Base-by-base conservation (phyloP, 495 filamentous ascomycete genomes). In the Talaromyces trachyspermus region DNA sequence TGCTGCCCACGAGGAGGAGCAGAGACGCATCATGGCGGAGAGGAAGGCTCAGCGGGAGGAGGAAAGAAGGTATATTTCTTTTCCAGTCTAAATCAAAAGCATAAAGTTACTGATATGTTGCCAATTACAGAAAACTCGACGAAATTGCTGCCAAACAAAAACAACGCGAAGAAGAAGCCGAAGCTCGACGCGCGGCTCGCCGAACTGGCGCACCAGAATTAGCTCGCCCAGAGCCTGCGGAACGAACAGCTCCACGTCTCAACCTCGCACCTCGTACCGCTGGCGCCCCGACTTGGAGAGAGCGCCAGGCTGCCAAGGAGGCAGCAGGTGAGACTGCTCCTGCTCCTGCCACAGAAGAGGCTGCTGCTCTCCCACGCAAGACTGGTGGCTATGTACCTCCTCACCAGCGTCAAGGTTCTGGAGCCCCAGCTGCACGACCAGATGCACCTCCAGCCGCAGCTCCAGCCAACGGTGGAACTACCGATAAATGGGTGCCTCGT, bases 31-130 rank as follows among this genome's bases (percentile, higher is more conserved):
- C 47, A 52, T 89, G 63, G 77, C 77, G 52, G 84, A 85, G 57
- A 72, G 84, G 61, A 94, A 91, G 75, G 80, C 79, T 38, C 80
- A 83, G 70, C 79, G 82, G 58, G 91, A 94, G 39, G 86, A 88
- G 64, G 83, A 95, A 72, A 78, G 88, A 60, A 79, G 80, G 81
- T 82, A 65, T 55, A 19, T 27, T 32, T 27, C 33, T n/a, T 44
- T 2, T 40, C 20, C 25, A 18, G 36, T n/a, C n/a, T n/a, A n/a
- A n/a, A n/a, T n/a, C n/a, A n/a, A n/a, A n/a, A 36, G 29, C 17
- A 20, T 29, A 12, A 44, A 7, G 17, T 10, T 30, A 41, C 54
- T 66, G 59, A 65, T 24, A 39, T 33, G 11, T 25, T 36, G 15
- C 23, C 25, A n/a, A n/a, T 14, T 49, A 37, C 45, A 83, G 80